Evolutionary conservation across 192 early-diverging fungal species (phyloP), one percentile per base, ranked within the genome.

Genomic region (Rhizoclosmatium sp.): DNA sequence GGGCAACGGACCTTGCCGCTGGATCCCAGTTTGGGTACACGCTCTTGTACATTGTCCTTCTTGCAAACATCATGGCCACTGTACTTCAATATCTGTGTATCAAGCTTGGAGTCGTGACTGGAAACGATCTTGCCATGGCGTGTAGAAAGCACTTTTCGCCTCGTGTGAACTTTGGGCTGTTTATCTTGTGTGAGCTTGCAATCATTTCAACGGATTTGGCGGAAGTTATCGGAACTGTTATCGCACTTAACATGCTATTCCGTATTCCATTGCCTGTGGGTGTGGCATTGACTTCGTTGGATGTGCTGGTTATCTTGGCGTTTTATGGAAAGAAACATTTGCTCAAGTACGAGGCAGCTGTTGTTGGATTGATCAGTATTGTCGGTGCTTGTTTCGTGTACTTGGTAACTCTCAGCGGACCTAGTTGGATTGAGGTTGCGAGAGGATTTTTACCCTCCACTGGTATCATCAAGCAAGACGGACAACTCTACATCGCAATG

Each of bases 151-250:
- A 88, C 68, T 89, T 91, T 23, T 87, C 85, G n/a, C 82, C 82
- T 41, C 85, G 82, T 69, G n/a, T 89, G 21, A 93, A 91, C 78
- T 80, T 92, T 45, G 31, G 88, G 41, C 82, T 95, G 40, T 95
- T 93, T 76, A 61, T 94, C 3, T 78, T 95, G 1, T 88, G 90
- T 49, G 94, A 95, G 81, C 60, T 90, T 40, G 93, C 93, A 4
- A 95, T 95, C 73, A 89, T 95, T 47, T 92, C 94, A 12, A 93
- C 91, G 40, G 94, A 95, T 81, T 80, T 95, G 4, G 94, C 94
- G 41, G 94, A 95, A 76, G 93, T 96, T 16, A 91, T 97, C n/a
- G 96, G 96, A 10, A 95, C 95, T 59, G 94, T 94, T 0, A 93
- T 95, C 71, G 94, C 92, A 0, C 78, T 95, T 47, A 93, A 94